Base-by-base conservation (phyloP, 2,329 filamentous ascomycete species). In the Neofusicoccum sp. region DNA sequence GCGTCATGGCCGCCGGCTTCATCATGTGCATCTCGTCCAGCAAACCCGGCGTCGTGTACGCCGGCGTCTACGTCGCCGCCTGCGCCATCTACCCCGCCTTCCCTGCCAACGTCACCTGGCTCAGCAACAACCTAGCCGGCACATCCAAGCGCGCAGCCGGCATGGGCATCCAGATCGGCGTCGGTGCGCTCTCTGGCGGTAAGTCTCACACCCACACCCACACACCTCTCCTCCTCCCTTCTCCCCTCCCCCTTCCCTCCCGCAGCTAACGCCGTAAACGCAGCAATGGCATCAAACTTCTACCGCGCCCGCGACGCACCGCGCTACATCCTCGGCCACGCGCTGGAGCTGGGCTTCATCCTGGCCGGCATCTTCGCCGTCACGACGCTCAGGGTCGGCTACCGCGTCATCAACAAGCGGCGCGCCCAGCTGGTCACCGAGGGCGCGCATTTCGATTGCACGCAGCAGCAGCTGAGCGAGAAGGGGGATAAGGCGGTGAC, bases 201-300 rank as follows among this genome's bases (percentile, higher is more conserved):
- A 56, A 28, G 52, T 28, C 43, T 16, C n/a, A 22, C 22, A 1
- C 22, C 22, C 22, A 22, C 22, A 22, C 22, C 22, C 22, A 22
- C 22, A 22, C 22, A 1, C 2, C 22, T 22, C 22, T 22, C 22
- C 22, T 22, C 22, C 22, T 3, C 16, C n/a, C 22, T n/a, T n/a
- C n/a, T 16, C 29, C 47, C 47, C 12, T 34, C 11, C 47, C 6
- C 3, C 6, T 3, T 50, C 8, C 36, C n/a, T n/a, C 8, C 22
- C 6, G 5, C 36, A 8, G 4, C 45, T 11, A 11, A 16, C 6
- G 33, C 14, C 31, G 16, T 2, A 11, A 49, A 12, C 4, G 11
- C 56, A 77, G 88, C 87, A 1, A 89, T 91, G 84, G 86, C 88
- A 0, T 88, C 87, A 4, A 91, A 91, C 69, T 90, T 91, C 69